These are phyloP conservation scores for Pilobolus umbonatus DNA, from an alignment of 192 early-diverging fungal genomes.

Conservation along the genomic window DNA sequence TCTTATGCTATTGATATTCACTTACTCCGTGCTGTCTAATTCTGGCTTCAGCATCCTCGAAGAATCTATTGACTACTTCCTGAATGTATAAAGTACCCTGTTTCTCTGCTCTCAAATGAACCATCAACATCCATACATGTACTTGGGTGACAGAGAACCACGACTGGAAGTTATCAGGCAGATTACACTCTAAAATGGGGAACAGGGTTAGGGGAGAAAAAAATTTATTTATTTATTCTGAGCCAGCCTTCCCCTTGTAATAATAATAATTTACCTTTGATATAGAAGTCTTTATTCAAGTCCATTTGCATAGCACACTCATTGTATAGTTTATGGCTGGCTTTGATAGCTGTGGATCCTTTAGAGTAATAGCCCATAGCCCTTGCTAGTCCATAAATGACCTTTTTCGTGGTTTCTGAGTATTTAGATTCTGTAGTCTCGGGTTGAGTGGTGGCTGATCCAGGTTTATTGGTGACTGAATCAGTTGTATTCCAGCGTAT, in stretches of 20 bases:
- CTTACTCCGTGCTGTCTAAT: constrained; percentile 78
- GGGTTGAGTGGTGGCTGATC: neutral
- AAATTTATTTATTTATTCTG: neutral
- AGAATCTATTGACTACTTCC: constrained; percentile 82
- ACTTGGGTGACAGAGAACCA: constrained; percentile 91
- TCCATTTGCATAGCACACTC: constrained; percentile 43
- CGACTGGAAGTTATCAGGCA: constrained; percentile 88
- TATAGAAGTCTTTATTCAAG: constrained; percentile 43
- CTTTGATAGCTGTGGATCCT: constrained; percentile 47
- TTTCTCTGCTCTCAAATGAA: constrained; percentile 66
- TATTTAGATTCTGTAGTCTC: constrained; percentile 15
- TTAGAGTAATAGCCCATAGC: constrained; percentile 49
- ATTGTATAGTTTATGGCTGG: constrained; percentile 45
- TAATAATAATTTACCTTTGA: constrained; percentile 32
- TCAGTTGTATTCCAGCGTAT: too few species aligned
- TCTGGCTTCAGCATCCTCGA: constrained; percentile 81
- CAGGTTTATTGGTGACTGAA: too few species aligned
- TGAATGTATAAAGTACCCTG: constrained; percentile 80
- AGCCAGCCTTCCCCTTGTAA: neutral
- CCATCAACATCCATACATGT: constrained; percentile 93
- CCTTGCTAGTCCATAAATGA: constrained; percentile 40
- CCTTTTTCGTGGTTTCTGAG: constrained; percentile 31
- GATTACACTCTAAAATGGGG: constrained; percentile 41
- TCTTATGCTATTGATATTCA: neutral
- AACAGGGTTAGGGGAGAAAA: neutral